phyloP scores from a whole-genome alignment of 1,284 basidiomycete species.

The Agaricales sp. region DNA sequence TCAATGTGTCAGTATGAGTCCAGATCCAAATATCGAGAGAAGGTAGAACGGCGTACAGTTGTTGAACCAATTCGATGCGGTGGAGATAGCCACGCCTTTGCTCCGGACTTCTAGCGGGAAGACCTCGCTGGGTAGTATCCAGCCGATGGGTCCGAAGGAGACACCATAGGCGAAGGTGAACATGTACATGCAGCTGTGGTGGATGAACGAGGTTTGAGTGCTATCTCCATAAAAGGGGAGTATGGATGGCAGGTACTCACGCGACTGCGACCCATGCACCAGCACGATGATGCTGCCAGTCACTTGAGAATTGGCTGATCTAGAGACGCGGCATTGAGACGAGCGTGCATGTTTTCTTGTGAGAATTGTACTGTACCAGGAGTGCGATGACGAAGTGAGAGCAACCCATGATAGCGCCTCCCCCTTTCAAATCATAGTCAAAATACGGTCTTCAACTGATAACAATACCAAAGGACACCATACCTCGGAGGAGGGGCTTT shows the following conservation, averaged over 20 bases:
- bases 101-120: constrained; percentile 83
- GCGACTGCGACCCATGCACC: constrained; percentile 61
- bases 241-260: constrained; percentile 33
- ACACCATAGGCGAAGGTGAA: constrained; percentile 80
- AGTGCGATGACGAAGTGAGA: constrained; percentile 67
- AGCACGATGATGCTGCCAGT: constrained; percentile 44
- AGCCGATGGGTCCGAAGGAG: constrained; percentile 79
- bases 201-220: constrained; percentile 5
- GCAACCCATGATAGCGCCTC: constrained; percentile 60
- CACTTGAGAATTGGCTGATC: constrained; percentile 37
- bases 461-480: constrained; percentile 5
- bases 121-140: constrained; percentile 76
- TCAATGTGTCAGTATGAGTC: constrained; percentile 7
- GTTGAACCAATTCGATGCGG: constrained; percentile 76
- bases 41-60: constrained; percentile 48
- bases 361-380: constrained; percentile 31
- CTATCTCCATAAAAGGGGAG: background rate
- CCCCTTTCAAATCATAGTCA: constrained; percentile 38
- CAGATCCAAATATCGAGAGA: constrained; percentile 12
- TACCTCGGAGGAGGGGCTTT: constrained; percentile 50
- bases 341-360: background rate
- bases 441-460: background rate
- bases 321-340: constrained; percentile 13
- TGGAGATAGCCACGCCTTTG: constrained; percentile 77
- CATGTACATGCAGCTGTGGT: constrained; percentile 51